These are phyloP conservation scores for Globisporangium perplexum DNA, from an alignment of 352 stramenopile species.

Conservation along the genomic window DNA sequence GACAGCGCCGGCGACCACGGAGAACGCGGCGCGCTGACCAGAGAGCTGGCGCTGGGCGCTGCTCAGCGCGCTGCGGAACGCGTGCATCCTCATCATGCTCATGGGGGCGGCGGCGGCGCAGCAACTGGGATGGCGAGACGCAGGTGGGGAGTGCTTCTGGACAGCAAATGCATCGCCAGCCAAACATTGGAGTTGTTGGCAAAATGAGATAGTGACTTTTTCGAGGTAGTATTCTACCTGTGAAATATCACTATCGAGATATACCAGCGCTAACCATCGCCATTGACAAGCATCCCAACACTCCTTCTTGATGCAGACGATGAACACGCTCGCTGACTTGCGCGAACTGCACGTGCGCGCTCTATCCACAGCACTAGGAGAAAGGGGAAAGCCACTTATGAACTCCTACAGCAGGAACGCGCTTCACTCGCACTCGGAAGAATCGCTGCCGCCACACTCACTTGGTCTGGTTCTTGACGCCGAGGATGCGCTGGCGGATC, in stretches of 20 bases:
- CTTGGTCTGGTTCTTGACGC: conserved; percentile 96
- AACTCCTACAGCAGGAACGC: not conserved
- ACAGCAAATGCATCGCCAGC: not conserved
- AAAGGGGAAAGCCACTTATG: too few species aligned
- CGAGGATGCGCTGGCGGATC: conserved; percentile 95
- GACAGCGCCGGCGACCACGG: conserved; percentile 17
- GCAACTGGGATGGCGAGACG: not conserved
- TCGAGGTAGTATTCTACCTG: too few species aligned
- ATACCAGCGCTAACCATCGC: too few species aligned
- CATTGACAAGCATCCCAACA: not conserved
- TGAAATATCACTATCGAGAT: not conserved
- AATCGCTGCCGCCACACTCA: not conserved
- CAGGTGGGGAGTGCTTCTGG: not conserved
- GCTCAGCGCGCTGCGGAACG: conserved; percentile 60
- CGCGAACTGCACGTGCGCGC: too few species aligned
- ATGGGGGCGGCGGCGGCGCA: not conserved
- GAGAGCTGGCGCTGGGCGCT: conserved; percentile 43
- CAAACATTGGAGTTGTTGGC: not conserved
- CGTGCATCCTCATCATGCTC: conserved; percentile 43
- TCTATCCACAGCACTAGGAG: too few species aligned
- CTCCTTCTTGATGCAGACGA: too few species aligned
- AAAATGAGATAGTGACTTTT: too few species aligned
- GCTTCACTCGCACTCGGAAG: not conserved
- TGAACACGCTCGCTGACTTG: too few species aligned
- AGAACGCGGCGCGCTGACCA: conserved; percentile 29